These are phyloP conservation scores for Geranomyces variabilis DNA, from an alignment of 192 early-diverging fungal genomes.

Conservation along the genomic window DNA sequence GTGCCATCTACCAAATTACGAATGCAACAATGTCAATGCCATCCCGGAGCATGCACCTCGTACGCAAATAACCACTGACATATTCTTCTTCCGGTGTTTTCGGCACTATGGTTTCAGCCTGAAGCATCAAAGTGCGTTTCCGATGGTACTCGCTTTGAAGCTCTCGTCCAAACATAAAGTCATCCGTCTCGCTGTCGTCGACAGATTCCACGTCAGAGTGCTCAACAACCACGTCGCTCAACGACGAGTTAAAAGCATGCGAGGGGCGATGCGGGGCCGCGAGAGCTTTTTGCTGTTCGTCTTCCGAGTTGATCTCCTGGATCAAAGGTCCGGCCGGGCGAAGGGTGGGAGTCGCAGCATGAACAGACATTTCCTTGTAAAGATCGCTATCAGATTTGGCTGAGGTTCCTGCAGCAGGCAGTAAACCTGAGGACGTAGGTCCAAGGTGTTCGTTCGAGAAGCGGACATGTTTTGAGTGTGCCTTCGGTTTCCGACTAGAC, in stretches of 20 bases:
- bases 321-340: background rate
- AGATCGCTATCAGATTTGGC: constrained; percentile 44
- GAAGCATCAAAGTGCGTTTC: constrained; percentile 29
- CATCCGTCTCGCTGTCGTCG: constrained; percentile 40
- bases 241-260: background rate
- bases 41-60: too few relatives aligned
- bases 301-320: background rate
- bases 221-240: constrained; percentile 28
- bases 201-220: constrained; percentile 20
- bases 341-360: background rate
- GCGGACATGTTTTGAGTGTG: constrained; percentile 9
- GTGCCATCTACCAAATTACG: too few relatives aligned
- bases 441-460: background rate
- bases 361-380: constrained; percentile 39
- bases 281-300: background rate
- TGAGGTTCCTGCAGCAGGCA: background rate
- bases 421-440: background rate
- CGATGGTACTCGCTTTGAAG: constrained; percentile 39
- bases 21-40: too few relatives aligned
- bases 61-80: background rate
- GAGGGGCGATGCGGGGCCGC: constrained; percentile 32
- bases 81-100: constrained; percentile 15
- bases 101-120: constrained; percentile 26
- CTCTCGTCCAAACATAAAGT: constrained; percentile 47
- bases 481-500: background rate